A percentile compares a stretch with the other conserved stretches of the same genome.
Conservation (phyloP, 805 yeast species). For the Metschnikowia cubensis region DNA sequence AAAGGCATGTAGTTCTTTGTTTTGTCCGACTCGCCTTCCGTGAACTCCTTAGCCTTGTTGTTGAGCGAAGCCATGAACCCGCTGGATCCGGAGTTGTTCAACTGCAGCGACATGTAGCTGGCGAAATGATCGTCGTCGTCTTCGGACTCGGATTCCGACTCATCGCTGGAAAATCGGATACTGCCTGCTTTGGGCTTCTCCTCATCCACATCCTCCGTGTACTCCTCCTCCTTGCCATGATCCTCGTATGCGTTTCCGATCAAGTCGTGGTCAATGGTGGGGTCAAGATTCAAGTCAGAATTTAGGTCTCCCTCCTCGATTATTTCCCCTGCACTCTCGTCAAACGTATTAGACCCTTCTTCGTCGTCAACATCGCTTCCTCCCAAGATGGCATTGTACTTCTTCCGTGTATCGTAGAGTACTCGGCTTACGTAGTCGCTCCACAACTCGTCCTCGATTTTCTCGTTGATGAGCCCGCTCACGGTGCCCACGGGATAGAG, state of each 20-base stretch:
- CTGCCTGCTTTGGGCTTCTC: conserved; percentile 11
- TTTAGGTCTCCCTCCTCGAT: conserved; percentile 33
- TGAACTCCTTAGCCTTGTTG: conserved; percentile 30
- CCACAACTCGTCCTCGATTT: conserved; percentile 56
- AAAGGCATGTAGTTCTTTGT: conserved; percentile 9
- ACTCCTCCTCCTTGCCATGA: conserved; percentile 22
- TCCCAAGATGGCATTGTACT: conserved; percentile 90
- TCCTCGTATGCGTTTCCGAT: conserved; percentile 25
- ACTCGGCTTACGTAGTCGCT: conserved; percentile 76
- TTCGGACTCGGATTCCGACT: conserved; percentile 31
- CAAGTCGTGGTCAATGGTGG: conserved; percentile 27
- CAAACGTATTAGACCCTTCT: conserved; percentile 19
- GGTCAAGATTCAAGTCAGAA: conserved; percentile 29
- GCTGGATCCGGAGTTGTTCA: conserved; percentile 48
- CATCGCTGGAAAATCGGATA: conserved; percentile 22
- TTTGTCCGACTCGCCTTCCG: conserved; percentile 11
- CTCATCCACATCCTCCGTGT: conserved; percentile 15
- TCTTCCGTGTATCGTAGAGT: conserved; percentile 83
- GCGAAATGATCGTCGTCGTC: conserved; percentile 56
- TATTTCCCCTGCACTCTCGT: conserved; percentile 36
- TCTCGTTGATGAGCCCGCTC: conserved; percentile 35
- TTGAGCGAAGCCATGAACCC: conserved; percentile 41
- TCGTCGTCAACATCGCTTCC: conserved; percentile 50
- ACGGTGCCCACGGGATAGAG: conserved; percentile 38
- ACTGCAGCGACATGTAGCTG: conserved; percentile 73